Percentiles rank a stretch among this genome's conserved stretches.
Evolutionary conservation across 225 moss, liverwort and hornwort genomes (phyloP).

Genomic region (Lunularia cruciata): DNA sequence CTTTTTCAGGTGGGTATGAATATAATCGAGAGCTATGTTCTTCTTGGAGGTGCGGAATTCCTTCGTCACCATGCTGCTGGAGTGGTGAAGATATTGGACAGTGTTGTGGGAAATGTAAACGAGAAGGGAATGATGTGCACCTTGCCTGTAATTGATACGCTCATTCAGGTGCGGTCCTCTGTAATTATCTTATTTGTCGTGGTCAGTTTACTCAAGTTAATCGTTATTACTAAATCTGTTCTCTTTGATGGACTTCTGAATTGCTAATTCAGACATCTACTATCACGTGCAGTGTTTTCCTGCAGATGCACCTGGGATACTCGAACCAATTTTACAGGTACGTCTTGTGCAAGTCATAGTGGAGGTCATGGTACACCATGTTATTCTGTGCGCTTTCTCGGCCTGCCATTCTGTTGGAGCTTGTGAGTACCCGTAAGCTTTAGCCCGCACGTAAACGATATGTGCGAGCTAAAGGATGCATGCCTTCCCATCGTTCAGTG

Average conservation of each 20-base stretch:
- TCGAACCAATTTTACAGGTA: slow-evolving; percentile 92
- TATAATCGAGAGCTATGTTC: slow-evolving; percentile 90
- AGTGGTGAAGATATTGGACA: slow-evolving; percentile 84
- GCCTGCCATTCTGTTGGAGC: too few relatives aligned
- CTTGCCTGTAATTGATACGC: slow-evolving; percentile 88
- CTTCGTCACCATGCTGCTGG: slow-evolving; percentile 81
- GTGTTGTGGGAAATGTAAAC: slow-evolving; percentile 96
- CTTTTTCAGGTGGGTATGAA: slow-evolving; percentile 77
- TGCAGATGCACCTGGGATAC: slow-evolving; percentile 78
- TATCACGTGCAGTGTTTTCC: slow-evolving; percentile 74
- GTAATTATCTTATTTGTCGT: too few relatives aligned
- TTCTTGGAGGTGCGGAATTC: slow-evolving; percentile 88
- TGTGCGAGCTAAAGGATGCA: too few relatives aligned
- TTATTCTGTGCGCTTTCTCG: too few relatives aligned
- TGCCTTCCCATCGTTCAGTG: too few relatives aligned
- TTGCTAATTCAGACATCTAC: neutral
- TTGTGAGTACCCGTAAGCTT: too few relatives aligned
- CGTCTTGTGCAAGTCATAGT: neutral
- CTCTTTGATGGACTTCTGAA: neutral
- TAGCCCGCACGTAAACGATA: too few relatives aligned
- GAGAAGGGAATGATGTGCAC: slow-evolving; percentile 99
- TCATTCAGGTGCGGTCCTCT: slow-evolving; percentile 69
- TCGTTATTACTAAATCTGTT: neutral
- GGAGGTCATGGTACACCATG: too few relatives aligned
- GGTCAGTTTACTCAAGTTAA: neutral